phyloP scores from a whole-genome alignment of 2,329 filamentous ascomycete genomes.

The Trichophyton schoenleinii region DNA sequence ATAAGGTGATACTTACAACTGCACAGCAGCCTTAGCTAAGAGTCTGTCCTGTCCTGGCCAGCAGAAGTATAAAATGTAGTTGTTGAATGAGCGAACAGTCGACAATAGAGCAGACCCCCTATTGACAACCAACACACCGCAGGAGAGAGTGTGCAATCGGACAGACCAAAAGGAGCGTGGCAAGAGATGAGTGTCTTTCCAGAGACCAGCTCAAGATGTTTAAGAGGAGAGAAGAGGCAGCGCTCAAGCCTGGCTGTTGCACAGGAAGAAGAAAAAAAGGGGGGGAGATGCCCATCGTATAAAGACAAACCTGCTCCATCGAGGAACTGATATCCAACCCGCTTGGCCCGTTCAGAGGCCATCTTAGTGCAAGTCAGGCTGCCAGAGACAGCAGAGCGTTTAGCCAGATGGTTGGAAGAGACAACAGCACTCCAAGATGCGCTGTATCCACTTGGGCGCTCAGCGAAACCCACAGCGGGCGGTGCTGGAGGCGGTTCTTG shows the following conservation, averaged over 20 bases:
- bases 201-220: background rate
- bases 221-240: background rate
- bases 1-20: background rate
- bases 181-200: background rate
- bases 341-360: background rate
- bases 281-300: background rate
- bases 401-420: background rate
- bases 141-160: background rate
- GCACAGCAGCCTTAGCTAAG: background rate
- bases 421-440: background rate
- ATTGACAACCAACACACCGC: background rate
- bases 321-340: background rate
- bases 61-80: background rate
- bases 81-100: background rate
- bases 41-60: background rate
- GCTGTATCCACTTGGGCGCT: conserved; percentile 1
- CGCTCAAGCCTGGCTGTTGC: background rate
- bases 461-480: background rate
- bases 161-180: background rate
- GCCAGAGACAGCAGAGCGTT: background rate
- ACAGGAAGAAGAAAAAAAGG: background rate
- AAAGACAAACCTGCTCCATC: background rate
- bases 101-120: background rate
- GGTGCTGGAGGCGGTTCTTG: background rate
- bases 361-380: background rate